phyloP scores from a whole-genome alignment of 257 asterid genomes.

The Nemophila menziesii region DNA sequence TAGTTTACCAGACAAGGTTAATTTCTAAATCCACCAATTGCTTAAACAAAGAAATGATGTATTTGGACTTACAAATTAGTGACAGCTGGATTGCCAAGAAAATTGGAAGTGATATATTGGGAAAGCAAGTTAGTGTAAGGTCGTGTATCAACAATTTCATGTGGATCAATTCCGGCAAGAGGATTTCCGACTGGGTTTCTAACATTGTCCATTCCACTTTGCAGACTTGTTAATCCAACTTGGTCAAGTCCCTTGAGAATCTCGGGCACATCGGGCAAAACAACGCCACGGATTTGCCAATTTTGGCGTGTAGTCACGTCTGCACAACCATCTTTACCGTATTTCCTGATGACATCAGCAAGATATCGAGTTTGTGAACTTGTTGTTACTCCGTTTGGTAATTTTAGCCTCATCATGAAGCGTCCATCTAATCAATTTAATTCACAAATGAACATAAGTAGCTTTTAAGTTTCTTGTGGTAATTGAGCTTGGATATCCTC shows the following conservation, averaged over 20 bases:
- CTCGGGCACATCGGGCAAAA: constrained; percentile 75
- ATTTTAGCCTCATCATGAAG: constrained; percentile 96
- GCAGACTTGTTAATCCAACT: constrained; percentile 88
- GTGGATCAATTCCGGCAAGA: constrained; percentile 89
- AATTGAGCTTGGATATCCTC: too few relatives aligned
- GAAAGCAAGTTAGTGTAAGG: constrained; percentile 73
- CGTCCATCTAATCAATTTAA: constrained; percentile 53
- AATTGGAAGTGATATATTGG: constrained; percentile 65
- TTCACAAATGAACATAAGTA: too few relatives aligned
- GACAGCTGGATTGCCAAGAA: constrained; percentile 74
- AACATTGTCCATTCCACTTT: constrained; percentile 99
- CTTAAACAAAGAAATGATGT: background rate
- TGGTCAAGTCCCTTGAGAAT: constrained; percentile 65
- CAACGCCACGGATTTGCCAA: constrained; percentile 96
- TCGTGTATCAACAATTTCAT: constrained; percentile 82
- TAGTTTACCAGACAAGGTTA: background rate
- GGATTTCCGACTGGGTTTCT: constrained; percentile 95
- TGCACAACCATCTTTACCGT: constrained; percentile 81
- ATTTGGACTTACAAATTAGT: constrained; percentile 60
- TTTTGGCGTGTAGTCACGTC: constrained; percentile 93
- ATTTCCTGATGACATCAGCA: constrained; percentile 65
- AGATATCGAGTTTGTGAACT: constrained; percentile 76
- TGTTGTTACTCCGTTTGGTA: constrained; percentile 90
- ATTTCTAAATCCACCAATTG: background rate
- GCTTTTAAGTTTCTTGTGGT: too few relatives aligned